Evolutionary conservation across 2,329 filamentous ascomycete genomes (phyloP).

Genomic region (Pestalotiopsis sp.): DNA sequence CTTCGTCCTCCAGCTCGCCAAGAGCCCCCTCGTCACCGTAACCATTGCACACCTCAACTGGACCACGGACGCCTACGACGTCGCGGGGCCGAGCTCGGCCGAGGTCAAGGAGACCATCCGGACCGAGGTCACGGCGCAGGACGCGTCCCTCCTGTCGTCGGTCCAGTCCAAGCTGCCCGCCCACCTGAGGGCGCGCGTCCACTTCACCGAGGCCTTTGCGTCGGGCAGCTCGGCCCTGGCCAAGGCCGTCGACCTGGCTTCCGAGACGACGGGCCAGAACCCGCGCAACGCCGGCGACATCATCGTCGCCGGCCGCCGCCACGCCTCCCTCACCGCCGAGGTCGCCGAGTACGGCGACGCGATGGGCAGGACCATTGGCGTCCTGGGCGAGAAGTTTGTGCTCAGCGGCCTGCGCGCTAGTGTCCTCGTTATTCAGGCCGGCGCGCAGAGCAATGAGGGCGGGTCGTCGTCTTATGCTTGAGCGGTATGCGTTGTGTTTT

Average conservation of each 20-base stretch:
- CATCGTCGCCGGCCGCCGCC: conserved; percentile 64
- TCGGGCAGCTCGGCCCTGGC: conserved; percentile 39
- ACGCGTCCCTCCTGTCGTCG: conserved; percentile 35
- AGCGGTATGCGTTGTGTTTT: neutral
- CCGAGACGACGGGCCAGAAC: conserved; percentile 60
- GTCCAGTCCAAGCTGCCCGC: conserved; percentile 34
- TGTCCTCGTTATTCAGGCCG: conserved; percentile 70
- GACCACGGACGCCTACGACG: conserved; percentile 23
- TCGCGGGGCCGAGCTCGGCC: conserved; percentile 16
- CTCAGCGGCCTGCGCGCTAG: conserved; percentile 64
- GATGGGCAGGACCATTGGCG: conserved; percentile 56
- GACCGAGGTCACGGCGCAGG: conserved; percentile 34
- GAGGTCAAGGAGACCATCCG: conserved; percentile 25
- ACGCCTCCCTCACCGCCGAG: conserved; percentile 32
- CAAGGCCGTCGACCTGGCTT: conserved; percentile 55
- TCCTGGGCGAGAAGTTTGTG: conserved; percentile 62
- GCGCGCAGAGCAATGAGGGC: conserved; percentile 12
- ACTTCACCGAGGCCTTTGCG: conserved; percentile 53
- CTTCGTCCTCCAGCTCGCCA: conserved; percentile 81
- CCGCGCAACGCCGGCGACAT: conserved; percentile 71
- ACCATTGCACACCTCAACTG: conserved; percentile 67
- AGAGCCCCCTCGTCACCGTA: conserved; percentile 76
- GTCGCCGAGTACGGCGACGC: conserved; percentile 33
- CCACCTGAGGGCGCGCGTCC: conserved; percentile 35
- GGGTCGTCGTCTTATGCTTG: neutral